Evolutionary conservation across 495 filamentous ascomycete genomes (phyloP).

Genomic region (Neurospora sp.): DNA sequence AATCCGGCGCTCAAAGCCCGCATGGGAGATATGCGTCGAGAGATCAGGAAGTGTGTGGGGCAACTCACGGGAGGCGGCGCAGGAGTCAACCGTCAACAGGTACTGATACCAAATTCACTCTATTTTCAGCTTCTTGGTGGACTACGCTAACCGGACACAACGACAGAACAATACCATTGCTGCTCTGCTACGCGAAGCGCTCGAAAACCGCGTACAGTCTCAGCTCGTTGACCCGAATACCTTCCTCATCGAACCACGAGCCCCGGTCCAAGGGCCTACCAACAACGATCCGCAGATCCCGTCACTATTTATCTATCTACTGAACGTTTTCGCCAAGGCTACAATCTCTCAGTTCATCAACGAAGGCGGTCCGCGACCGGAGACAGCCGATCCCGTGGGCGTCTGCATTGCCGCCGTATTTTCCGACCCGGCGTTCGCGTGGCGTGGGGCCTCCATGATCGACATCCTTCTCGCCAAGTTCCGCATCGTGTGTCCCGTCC

Average conservation of each 20-base stretch:
- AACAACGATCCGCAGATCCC: conserved; percentile 49
- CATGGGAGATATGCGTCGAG: conserved; percentile 66
- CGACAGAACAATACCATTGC: conserved; percentile 28
- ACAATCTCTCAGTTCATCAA: conserved; percentile 64
- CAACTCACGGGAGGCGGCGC: conserved; percentile 55
- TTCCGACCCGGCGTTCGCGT: conserved; percentile 52
- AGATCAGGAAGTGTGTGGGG: conserved; percentile 60
- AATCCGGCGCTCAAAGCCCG: conserved; percentile 44
- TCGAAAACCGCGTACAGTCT: conserved; percentile 34
- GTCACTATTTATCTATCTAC: conserved; percentile 65
- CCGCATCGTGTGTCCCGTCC: conserved; percentile 66
- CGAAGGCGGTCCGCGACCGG: conserved; percentile 60
- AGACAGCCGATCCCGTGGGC: conserved; percentile 73
- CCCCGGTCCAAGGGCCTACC: conserved; percentile 39
- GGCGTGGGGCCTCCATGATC: conserved; percentile 62
- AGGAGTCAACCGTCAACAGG: conserved; percentile 50
- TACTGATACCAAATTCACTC: conserved; percentile 20
- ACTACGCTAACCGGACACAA: conserved; percentile 1
- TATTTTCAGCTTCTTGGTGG: not conserved
- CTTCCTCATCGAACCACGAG: conserved; percentile 52
- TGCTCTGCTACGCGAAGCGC: conserved; percentile 37
- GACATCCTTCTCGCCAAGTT: conserved; percentile 88
- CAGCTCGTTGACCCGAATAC: conserved; percentile 55
- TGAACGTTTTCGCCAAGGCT: conserved; percentile 75
- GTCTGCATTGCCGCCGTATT: conserved; percentile 67